A percentile compares a stretch with the other conserved stretches of the same genome.
Evolutionary conservation across 2,329 filamentous ascomycete genomes (phyloP).

Genomic region (Claviceps humidiphila): DNA sequence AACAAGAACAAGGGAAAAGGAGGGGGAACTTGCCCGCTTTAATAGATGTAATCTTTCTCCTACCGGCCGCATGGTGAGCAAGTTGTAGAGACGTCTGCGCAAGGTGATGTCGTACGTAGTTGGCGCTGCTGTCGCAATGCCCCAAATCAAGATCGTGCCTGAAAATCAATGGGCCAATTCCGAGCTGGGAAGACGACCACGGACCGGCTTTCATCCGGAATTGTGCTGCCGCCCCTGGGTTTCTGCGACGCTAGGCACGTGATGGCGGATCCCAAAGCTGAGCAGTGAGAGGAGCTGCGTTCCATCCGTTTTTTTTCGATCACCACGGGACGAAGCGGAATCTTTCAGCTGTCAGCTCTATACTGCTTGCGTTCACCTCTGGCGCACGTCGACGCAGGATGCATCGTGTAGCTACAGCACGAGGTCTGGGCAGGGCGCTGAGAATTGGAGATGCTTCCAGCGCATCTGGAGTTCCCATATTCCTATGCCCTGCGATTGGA

Average conservation of each 20-base stretch:
- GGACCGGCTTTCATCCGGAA: slow-evolving; percentile 14
- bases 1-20: neutral
- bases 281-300: too few species aligned
- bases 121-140: neutral
- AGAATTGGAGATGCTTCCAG: slow-evolving; percentile 26
- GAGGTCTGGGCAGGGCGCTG: slow-evolving; percentile 30
- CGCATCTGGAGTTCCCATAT: slow-evolving; percentile 29
- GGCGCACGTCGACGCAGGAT: slow-evolving; percentile 14
- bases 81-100: neutral
- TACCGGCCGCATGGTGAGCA: slow-evolving; percentile 30
- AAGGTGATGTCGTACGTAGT: neutral
- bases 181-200: neutral
- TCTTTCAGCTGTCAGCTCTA: too few species aligned
- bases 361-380: too few species aligned
- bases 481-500: slow-evolving; percentile 33
- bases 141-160: neutral
- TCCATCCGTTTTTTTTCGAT: too few species aligned
- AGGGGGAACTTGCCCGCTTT: slow-evolving; percentile 44
- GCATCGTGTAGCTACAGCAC: slow-evolving; percentile 30
- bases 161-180: neutral
- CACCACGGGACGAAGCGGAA: too few species aligned
- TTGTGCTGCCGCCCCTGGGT: neutral
- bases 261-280: too few species aligned
- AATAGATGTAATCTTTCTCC: slow-evolving; percentile 62
- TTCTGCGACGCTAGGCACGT: neutral